Percentiles rank a stretch among this genome's conserved stretches.
phyloP scores from a whole-genome alignment of 2,329 filamentous ascomycete genomes.

The Eutypella sp. region DNA sequence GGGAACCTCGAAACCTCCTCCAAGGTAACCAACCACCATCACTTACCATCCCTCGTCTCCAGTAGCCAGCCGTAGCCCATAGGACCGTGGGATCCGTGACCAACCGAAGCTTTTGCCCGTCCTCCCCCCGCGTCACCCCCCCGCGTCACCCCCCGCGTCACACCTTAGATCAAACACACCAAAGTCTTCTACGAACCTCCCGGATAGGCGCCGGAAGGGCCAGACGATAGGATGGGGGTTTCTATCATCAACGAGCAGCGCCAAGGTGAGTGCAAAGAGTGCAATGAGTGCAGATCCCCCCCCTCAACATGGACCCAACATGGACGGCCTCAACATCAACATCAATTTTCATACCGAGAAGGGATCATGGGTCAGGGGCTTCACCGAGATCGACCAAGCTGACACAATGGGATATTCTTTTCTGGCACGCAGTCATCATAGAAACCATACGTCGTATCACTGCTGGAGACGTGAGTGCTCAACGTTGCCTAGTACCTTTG shows the following conservation, averaged over 20 bases:
- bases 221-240: conserved; percentile 63
- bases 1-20: too few relatives aligned
- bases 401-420: conserved; percentile 8
- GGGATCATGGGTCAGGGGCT: neutral
- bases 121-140: too few relatives aligned
- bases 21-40: too few relatives aligned
- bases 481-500: neutral
- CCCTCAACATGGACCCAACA: too few relatives aligned
- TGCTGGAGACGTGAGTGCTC: conserved; percentile 65
- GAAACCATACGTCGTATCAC: conserved; percentile 72
- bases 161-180: neutral
- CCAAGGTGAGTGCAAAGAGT: conserved; percentile 56
- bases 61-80: too few relatives aligned
- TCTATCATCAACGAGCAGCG: conserved; percentile 84
- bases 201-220: conserved; percentile 5
- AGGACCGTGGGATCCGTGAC: too few relatives aligned
- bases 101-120: too few relatives aligned
- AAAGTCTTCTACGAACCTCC: neutral
- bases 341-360: conserved; percentile 1
- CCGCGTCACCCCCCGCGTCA: neutral
- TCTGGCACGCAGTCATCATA: conserved; percentile 55
- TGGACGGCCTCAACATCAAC: conserved; percentile 2
- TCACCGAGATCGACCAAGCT: too few relatives aligned
- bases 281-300: too few relatives aligned
- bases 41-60: too few relatives aligned